Evolutionary conservation across 2,329 filamentous ascomycete genomes (phyloP), one percentile per base, ranked within the genome.

Genomic region (Fusarium secorum): DNA sequence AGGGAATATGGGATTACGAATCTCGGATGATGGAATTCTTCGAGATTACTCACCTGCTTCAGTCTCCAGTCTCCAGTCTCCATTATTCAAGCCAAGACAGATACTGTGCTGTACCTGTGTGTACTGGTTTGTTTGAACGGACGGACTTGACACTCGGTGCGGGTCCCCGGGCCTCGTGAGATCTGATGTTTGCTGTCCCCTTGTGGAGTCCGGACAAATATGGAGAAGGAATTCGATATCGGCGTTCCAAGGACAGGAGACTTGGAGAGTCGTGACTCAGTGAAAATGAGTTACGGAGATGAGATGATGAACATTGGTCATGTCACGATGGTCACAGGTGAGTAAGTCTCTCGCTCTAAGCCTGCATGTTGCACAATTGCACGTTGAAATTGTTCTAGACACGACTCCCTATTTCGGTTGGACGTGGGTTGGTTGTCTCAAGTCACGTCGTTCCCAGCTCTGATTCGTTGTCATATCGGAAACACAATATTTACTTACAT

Each of bases 401-500:
- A 41, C 11, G 18, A 26, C 51, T 64, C 44, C 39, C 39, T 55
- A n/a, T 49, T 49, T 55, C 28, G 35, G 35, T 41, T 38, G 53
- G 39, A 58, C 49, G 38, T 28, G 52, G 57, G 20, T 39, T 22
- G n/a, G 10, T 14, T 70, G 69, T 71, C 64, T 72, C 68, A 62
- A 36, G 26, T 61, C 45, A 56, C 48, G 64, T 62, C 52, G 46
- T 48, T 58, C 39, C 46, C 44, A 44, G 35, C 18, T 45, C 36
- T 60, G 55, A 65, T 56, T 69, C 49, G 64, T 57, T 48, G 32
- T 46, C 24, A 24, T 41, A 69, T 62, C 24, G 28, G 62, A 70
- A 66, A 53, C 53, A 65, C 49, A 63, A 65, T 71, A 64, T 64
- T 70, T 71, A 71, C 49, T 57, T 64, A 59, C 42, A 39, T 44